These are phyloP conservation scores for Ogataea henricii DNA, from an alignment of 805 yeast genomes.

Conservation along the genomic window DNA sequence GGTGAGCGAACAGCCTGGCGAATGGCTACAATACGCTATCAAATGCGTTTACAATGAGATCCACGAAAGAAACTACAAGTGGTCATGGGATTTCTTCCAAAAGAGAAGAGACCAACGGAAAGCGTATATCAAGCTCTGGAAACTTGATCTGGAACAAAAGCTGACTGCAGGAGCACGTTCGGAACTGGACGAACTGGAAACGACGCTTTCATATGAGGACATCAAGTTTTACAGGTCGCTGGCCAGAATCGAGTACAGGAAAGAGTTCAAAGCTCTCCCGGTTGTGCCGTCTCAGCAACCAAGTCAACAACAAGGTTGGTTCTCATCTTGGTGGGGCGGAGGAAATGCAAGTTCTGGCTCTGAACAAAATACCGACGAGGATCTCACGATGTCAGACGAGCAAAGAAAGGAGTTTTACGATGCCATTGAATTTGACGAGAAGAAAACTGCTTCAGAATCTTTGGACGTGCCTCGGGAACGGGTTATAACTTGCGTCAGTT, in stretches of 20 bases:
- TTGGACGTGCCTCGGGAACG: slow-evolving; percentile 74
- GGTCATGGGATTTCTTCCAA: slow-evolving; percentile 87
- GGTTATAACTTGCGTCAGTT: slow-evolving; percentile 63
- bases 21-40: slow-evolving; percentile 84
- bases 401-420: slow-evolving; percentile 88
- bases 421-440: slow-evolving; percentile 88
- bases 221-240: slow-evolving; percentile 82
- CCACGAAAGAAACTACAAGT: slow-evolving; percentile 73
- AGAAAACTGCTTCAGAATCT: slow-evolving; percentile 48
- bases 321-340: slow-evolving; percentile 66
- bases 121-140: slow-evolving; percentile 69
- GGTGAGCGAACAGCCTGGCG: slow-evolving; percentile 62
- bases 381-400: slow-evolving; percentile 71
- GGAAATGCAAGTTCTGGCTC: slow-evolving; percentile 5
- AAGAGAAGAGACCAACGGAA: slow-evolving; percentile 72
- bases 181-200: slow-evolving; percentile 56
- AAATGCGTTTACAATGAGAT: slow-evolving; percentile 75
- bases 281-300: slow-evolving; percentile 8
- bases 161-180: slow-evolving; percentile 33
- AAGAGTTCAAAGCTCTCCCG: slow-evolving; percentile 41
- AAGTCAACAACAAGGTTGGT: slow-evolving; percentile 53
- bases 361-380: slow-evolving; percentile 25
- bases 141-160: slow-evolving; percentile 48
- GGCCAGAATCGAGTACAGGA: slow-evolving; percentile 66
- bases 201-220: slow-evolving; percentile 68